These are phyloP conservation scores for Podospora anserina DNA, from an alignment of 495 filamentous ascomycete species.

Conservation along the genomic window DNA sequence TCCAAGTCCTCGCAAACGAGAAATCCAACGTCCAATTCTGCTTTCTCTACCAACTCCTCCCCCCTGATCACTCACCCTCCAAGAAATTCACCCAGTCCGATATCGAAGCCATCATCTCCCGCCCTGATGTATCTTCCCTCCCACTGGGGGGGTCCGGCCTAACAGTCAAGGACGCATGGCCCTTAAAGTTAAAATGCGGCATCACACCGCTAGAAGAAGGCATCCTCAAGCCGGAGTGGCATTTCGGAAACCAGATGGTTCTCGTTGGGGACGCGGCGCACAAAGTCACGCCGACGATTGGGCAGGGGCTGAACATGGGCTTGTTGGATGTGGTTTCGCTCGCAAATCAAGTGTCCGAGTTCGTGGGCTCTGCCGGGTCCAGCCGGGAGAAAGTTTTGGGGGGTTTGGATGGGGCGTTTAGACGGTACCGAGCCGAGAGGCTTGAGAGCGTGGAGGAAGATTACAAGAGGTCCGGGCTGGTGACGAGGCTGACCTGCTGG, in stretches of 20 bases:
- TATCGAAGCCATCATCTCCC: neutral
- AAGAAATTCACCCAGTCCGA: neutral
- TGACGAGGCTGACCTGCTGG: neutral
- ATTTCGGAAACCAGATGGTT: neutral
- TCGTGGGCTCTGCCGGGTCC: neutral
- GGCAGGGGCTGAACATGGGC: constrained; percentile 3
- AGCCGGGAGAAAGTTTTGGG: neutral
- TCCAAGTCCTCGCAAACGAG: neutral
- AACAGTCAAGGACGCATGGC: neutral
- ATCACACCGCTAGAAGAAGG: constrained; percentile 1
- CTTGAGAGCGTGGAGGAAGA: neutral
- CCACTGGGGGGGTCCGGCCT: neutral
- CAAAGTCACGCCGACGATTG: neutral
- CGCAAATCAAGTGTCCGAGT: neutral
- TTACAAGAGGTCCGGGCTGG: neutral
- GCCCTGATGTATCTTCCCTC: neutral
- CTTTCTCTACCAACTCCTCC: neutral
- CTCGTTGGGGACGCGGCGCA: constrained; percentile 4
- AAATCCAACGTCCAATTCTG: neutral
- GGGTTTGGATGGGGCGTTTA: neutral
- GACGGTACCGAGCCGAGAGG: neutral
- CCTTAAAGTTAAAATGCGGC: neutral
- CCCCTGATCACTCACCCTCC: neutral
- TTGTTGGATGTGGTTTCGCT: neutral
- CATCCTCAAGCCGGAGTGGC: neutral